Conservation (phyloP, 192 early-diverging fungal genomes). For the Linnemannia hyalina region DNA sequence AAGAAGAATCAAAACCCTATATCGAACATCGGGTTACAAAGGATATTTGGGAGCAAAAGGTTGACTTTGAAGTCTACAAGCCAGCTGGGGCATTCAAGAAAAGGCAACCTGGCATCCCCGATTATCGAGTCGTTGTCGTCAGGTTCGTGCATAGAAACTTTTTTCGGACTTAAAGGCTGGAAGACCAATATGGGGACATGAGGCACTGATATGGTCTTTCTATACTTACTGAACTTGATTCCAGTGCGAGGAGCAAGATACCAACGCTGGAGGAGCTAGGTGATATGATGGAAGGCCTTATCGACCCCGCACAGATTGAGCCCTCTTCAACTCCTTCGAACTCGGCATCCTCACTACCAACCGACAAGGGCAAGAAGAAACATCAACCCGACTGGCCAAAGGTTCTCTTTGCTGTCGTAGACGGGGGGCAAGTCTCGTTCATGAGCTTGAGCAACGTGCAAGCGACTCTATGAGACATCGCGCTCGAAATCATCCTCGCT, state of each 20-base stretch:
- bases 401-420: constrained; percentile 44
- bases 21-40: neutral
- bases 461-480: constrained; percentile 9
- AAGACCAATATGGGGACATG: neutral
- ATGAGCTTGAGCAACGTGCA: constrained; percentile 33
- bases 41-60: neutral
- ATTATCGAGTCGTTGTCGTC: constrained; percentile 58
- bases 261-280: constrained; percentile 16
- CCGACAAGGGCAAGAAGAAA: constrained; percentile 20
- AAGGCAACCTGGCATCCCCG: constrained; percentile 60
- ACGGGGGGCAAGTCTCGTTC: constrained; percentile 47
- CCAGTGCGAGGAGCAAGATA: neutral
- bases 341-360: neutral
- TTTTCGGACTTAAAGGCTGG: neutral
- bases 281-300: constrained; percentile 13
- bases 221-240: neutral
- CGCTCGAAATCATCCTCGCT: no score
- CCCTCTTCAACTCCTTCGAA: neutral
- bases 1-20: neutral
- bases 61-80: constrained; percentile 64
- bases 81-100: constrained; percentile 60
- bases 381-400: constrained; percentile 30
- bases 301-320: neutral
- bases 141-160: constrained; percentile 19
- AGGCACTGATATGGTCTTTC: neutral